phyloP scores from a whole-genome alignment of 228 moss, liverwort and hornwort genomes.

The Sphagnum fallax region DNA sequence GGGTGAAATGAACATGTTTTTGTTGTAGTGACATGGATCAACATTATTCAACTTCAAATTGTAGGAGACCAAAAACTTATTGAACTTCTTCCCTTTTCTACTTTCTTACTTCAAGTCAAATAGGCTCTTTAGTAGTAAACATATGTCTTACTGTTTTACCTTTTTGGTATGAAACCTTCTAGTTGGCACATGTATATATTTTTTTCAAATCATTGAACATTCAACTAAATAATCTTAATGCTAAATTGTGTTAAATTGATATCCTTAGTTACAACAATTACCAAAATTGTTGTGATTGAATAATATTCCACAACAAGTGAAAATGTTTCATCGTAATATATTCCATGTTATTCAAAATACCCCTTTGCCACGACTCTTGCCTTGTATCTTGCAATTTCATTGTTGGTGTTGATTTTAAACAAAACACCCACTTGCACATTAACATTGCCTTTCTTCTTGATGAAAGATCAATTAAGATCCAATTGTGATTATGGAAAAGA shows the following conservation, averaged over 20 bases:
- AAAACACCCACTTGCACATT: not conserved
- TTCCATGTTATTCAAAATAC: not conserved
- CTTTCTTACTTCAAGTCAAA: slow-evolving; percentile 5
- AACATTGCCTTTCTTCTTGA: not conserved
- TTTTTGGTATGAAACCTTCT: not conserved
- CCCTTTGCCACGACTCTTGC: slow-evolving; percentile 2
- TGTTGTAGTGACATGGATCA: not conserved
- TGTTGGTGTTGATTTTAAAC: not conserved
- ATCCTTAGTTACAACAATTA: not conserved
- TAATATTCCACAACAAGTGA: not conserved
- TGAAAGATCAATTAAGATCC: not conserved
- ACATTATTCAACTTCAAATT: not conserved
- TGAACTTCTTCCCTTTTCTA: not conserved
- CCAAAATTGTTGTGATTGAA: not conserved
- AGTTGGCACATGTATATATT: slow-evolving; percentile 1
- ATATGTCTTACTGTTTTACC: not conserved
- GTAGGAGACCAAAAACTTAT: not conserved
- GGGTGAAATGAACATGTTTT: no score
- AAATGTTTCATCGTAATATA: not conserved
- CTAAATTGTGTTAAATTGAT: not conserved
- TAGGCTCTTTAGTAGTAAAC: not conserved
- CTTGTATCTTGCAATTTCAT: not conserved
- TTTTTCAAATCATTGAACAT: not conserved
- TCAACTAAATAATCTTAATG: not conserved
- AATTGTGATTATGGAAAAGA: not conserved